A percentile compares a stretch with the other conserved stretches of the same genome.
These are phyloP conservation scores for Lepraria neglecta DNA, from an alignment of 495 filamentous ascomycete species.

Conservation along the genomic window DNA sequence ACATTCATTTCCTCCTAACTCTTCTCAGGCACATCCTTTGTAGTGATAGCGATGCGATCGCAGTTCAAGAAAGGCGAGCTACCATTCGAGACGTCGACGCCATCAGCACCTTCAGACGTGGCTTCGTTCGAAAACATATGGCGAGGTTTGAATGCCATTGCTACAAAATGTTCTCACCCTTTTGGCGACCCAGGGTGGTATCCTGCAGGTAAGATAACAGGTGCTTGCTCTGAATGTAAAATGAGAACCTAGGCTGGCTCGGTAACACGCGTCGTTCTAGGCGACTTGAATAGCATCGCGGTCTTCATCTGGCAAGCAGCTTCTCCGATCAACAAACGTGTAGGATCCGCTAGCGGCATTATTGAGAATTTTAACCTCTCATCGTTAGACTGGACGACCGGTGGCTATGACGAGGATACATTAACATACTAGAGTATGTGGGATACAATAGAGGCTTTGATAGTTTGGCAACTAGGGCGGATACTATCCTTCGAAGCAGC, in stretches of 20 bases:
- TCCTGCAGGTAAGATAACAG: slow-evolving; percentile 8
- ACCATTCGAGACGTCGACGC: slow-evolving; percentile 10
- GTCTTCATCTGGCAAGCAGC: slow-evolving; percentile 20
- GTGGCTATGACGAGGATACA: not conserved
- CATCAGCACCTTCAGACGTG: slow-evolving; percentile 14
- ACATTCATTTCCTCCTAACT: no score
- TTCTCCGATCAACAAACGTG: slow-evolving; percentile 12
- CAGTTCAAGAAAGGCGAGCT: slow-evolving; percentile 16
- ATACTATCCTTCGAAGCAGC: no score
- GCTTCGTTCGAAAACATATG: slow-evolving; percentile 14
- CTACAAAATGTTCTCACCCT: not conserved
- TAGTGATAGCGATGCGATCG: slow-evolving; percentile 20
- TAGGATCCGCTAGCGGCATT: not conserved
- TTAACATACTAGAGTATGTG: not conserved
- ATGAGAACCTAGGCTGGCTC: not conserved
- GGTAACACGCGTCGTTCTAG: not conserved
- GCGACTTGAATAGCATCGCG: slow-evolving; percentile 20
- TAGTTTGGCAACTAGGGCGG: no score
- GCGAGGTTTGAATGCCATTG: not conserved
- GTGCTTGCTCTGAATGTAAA: not conserved
- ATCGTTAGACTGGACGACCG: not conserved
- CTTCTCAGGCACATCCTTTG: slow-evolving; percentile 11
- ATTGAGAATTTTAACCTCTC: not conserved
- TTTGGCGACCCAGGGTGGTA: slow-evolving; percentile 17
- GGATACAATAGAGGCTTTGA: not conserved